Percentiles rank a stretch among this genome's conserved stretches.
Conservation (phyloP, 1,284 basidiomycete genomes). For the Irpex sp. region DNA sequence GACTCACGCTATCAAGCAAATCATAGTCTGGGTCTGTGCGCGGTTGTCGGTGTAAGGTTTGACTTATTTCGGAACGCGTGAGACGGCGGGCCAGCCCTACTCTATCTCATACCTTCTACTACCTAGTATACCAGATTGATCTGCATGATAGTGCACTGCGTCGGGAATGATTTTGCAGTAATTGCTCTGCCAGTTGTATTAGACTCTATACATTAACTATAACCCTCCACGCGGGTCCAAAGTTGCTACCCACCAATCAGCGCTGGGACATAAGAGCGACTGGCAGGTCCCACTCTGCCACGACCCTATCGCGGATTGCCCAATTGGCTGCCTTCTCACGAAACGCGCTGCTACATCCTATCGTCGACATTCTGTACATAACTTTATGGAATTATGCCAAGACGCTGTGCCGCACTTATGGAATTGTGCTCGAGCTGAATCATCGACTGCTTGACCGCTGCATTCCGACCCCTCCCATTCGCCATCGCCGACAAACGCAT, state of each 20-base stretch:
- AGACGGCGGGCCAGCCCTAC: not conserved
- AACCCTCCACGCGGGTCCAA: not conserved
- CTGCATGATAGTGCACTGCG: not conserved
- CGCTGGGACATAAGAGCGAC: not conserved
- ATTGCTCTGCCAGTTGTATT: not conserved
- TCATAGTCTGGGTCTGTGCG: conserved; percentile 56
- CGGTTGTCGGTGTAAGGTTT: conserved; percentile 15
- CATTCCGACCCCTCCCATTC: conserved; percentile 6
- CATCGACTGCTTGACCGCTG: not conserved
- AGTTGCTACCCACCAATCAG: not conserved
- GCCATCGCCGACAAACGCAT: conserved; percentile 1
- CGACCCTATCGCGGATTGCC: not conserved
- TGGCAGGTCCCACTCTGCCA: not conserved
- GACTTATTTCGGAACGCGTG: too few relatives aligned
- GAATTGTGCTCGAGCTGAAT: conserved; percentile 9
- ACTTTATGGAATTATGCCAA: conserved; percentile 9
- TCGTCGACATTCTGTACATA: not conserved
- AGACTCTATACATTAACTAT: not conserved
- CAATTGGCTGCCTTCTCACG: not conserved
- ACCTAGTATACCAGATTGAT: not conserved
- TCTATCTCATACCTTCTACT: not conserved
- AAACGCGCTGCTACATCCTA: not conserved
- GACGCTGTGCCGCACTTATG: too few relatives aligned
- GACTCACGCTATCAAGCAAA: conserved; percentile 57
- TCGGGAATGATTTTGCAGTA: not conserved